These are phyloP conservation scores for Wickerhamiella siamensis DNA, from an alignment of 805 yeast genomes.

Conservation along the genomic window DNA sequence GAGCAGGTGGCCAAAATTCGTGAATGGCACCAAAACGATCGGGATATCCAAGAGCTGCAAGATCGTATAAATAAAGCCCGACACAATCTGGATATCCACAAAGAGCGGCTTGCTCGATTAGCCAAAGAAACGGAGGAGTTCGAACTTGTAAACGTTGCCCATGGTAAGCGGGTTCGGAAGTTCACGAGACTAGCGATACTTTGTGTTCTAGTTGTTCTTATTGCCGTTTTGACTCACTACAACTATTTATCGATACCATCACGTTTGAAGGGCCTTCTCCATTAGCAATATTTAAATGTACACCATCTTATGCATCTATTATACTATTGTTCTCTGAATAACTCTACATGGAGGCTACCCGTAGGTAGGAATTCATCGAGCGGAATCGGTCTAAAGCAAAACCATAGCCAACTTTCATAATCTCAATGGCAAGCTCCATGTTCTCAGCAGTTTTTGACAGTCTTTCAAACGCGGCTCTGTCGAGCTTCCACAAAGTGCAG, in stretches of 20 bases:
- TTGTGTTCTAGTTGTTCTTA: background rate
- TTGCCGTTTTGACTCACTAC: background rate
- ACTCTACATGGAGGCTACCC: conserved; percentile 32
- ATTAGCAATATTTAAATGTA: background rate
- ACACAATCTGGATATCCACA: conserved; percentile 15
- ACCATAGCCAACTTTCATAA: conserved; percentile 44
- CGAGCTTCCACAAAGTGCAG: conserved; percentile 55
- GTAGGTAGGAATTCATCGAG: conserved; percentile 59
- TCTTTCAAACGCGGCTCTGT: conserved; percentile 31
- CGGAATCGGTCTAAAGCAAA: conserved; percentile 59
- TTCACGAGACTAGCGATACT: background rate
- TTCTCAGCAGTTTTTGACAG: conserved; percentile 28
- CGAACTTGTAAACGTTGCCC: conserved; percentile 8
- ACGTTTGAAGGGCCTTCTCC: background rate
- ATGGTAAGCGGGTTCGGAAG: background rate
- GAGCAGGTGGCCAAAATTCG: conserved; percentile 15
- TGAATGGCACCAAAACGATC: conserved; percentile 17
- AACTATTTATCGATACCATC: background rate
- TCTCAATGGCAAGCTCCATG: conserved; percentile 49
- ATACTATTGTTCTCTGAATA: background rate
- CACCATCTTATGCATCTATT: background rate
- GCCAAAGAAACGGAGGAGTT: conserved; percentile 14
- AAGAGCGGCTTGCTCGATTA: conserved; percentile 16
- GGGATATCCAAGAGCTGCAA: conserved; percentile 17
- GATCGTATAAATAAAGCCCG: conserved; percentile 16